Base-by-base conservation (phyloP, 116 monocot species). In the Papilionanthe hybrid region DNA sequence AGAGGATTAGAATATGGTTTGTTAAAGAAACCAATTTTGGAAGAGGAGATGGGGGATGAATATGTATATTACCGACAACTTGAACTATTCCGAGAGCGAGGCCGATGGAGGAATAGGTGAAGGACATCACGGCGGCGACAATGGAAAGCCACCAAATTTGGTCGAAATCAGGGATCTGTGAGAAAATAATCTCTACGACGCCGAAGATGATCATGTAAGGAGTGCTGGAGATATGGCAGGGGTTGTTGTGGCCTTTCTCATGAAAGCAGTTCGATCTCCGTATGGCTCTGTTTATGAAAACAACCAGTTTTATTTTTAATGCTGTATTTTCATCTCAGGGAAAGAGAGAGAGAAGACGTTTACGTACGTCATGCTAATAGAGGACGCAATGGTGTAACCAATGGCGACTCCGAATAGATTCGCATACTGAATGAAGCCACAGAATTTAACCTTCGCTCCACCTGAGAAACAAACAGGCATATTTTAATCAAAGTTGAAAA, bases 71-170 rank as follows among this genome's bases (percentile, higher is more conserved):
- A 91, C 95, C 91, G 75, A 86, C 77, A 32, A 88, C 83, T 85
- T 83, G 86, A 49, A 87, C 83, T 9, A 93, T 78, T 56, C 93
- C 92, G 19, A 96, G 84, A 73, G 83, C 73, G n/a, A 96, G 88
- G 13, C 93, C 96, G 17, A 96, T 86, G 60, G 86, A 72, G n/a
- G 96, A 93, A 82, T 93, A 96, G 50, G 89, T 90, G 81, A 96
- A 96, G 71, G 96, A 96, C 96, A 96, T 96, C 77, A 93, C 77
- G 0, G 96, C 96, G 20, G 96, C 96, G 5, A 96, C 88, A 9
- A 93, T 87, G 48, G 96, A 96, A 20, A 96, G 92, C 96, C 91
- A 93, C 83, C 81, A 93, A n/a, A 96, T 84, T 75, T 96, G 87
- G 80, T 96, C 90, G 55, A 96, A 93, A 37, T 96, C 89, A 0